These are phyloP conservation scores for Beta corolliflora DNA, from an alignment of 179 eudicot species.

Conservation along the genomic window DNA sequence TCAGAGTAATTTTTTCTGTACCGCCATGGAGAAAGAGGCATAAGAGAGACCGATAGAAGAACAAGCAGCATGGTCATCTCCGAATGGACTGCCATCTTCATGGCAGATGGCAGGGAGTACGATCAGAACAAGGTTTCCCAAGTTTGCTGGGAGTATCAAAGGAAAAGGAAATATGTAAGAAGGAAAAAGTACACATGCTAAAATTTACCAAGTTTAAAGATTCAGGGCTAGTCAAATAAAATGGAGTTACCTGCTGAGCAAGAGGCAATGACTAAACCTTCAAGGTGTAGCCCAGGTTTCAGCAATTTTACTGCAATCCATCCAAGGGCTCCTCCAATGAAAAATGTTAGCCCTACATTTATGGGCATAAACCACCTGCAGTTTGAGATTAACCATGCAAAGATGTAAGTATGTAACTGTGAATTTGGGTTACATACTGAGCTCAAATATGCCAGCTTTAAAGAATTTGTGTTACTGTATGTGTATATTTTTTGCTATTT, in stretches of 20 bases:
- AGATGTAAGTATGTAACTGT: not conserved
- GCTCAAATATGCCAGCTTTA: no score
- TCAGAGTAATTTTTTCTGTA: conserved; percentile 23
- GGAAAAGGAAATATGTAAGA: not conserved
- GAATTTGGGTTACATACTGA: not conserved
- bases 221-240: not conserved
- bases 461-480: no score
- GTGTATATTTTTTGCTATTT: no score
- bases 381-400: not conserved
- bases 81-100: conserved; percentile 84
- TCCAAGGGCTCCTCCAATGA: conserved; percentile 82
- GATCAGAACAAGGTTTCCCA: conserved; percentile 80
- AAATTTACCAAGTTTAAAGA: not conserved
- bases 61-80: conserved; percentile 60
- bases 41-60: conserved; percentile 69
- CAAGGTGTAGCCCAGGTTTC: conserved; percentile 68
- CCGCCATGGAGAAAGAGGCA: conserved; percentile 91
- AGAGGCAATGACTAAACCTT: conserved; percentile 71
- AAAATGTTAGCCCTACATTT: conserved; percentile 76
- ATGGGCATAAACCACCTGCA: conserved; percentile 95
- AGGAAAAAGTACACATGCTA: not conserved
- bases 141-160: conserved; percentile 52
- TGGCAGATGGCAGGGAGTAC: conserved; percentile 82
- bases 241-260: conserved; percentile 63
- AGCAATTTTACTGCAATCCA: conserved; percentile 78